Base-by-base conservation (phyloP, 2,329 filamentous ascomycete species). In the Aureobasidium sp. region DNA sequence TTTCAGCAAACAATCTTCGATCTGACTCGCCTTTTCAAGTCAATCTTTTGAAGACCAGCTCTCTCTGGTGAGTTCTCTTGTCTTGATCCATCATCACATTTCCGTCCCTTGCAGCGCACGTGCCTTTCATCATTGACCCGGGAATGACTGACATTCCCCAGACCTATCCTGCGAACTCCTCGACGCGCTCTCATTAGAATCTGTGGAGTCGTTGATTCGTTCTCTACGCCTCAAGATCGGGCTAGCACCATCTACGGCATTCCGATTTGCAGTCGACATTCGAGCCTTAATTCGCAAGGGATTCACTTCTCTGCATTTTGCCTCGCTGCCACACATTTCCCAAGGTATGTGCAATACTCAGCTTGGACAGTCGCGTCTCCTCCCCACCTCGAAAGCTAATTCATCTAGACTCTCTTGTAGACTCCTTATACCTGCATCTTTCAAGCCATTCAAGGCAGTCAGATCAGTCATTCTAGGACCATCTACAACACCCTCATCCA, bases 151-250 rank as follows among this genome's bases (percentile, higher is more conserved):
- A 73, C 74, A 78, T 78, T 77, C 70, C 74, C 71, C 71, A 75
- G 69, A 71, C 69, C 69, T 66, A 73, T 68, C 72, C 72, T 73
- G 74, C 71, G 70, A 71, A 70, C 67, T 53, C 66, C 66, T 68
- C 64, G 59, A 48, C 51, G 34, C 53, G 45, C 44, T 50, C 50
- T 30, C 58, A 67, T 62, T 66, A 66, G 64, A 69, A 69, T 65
- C 68, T 70, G 78, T 72, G 77, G 78, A 80, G 77, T 76, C 78
- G 78, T 81, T 81, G 79, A 76, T 74, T 80, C 78, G 78, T 78
- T 76, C 73, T 81, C 77, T 80, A 74, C 77, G 64, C 61, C 64
- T 66, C 63, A 63, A 66, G 62, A 61, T 62, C 64, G 50, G 66
- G 66, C 64, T 68, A 69, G 69, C 70, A 70, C 66, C 67, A 67